These are phyloP conservation scores for Carex littledalei DNA, from an alignment of 176 grass and related monocot genomes.

Conservation along the genomic window DNA sequence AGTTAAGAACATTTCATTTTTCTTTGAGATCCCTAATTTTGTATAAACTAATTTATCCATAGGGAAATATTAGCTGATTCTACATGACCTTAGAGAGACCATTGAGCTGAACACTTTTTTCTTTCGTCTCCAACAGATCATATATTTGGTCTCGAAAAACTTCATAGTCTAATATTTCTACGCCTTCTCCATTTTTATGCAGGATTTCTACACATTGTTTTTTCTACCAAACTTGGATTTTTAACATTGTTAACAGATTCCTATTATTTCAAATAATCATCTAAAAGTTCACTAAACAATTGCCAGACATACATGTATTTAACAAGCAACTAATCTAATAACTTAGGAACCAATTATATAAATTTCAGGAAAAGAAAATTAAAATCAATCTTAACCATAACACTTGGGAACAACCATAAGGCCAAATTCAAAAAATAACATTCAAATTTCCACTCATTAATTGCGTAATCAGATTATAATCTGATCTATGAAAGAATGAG, in stretches of 20 bases:
- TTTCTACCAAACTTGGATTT: slow-evolving; percentile 10
- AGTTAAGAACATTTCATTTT: neutral
- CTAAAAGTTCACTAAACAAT: neutral
- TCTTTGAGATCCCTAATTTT: neutral
- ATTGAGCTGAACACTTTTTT: neutral
- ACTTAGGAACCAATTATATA: neutral
- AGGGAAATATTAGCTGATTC: neutral
- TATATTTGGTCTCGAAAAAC: slow-evolving; percentile 16
- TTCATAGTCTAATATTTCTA: slow-evolving; percentile 19
- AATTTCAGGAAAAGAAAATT: neutral
- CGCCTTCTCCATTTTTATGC: neutral
- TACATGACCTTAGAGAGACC: slow-evolving; percentile 12
- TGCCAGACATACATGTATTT: neutral
- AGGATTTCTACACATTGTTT: neutral
- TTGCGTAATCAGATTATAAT: neutral
- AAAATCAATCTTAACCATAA: neutral
- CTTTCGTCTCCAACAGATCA: slow-evolving; percentile 18
- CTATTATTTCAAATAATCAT: too few species aligned
- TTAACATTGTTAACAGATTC: too few species aligned
- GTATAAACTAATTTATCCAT: neutral
- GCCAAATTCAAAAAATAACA: neutral
- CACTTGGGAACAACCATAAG: neutral
- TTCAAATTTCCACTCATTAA: neutral
- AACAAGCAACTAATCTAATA: neutral
- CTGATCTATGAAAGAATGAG: neutral